Base-by-base conservation (phyloP, 1,284 basidiomycete genomes). In the Rhodotorula sp. region DNA sequence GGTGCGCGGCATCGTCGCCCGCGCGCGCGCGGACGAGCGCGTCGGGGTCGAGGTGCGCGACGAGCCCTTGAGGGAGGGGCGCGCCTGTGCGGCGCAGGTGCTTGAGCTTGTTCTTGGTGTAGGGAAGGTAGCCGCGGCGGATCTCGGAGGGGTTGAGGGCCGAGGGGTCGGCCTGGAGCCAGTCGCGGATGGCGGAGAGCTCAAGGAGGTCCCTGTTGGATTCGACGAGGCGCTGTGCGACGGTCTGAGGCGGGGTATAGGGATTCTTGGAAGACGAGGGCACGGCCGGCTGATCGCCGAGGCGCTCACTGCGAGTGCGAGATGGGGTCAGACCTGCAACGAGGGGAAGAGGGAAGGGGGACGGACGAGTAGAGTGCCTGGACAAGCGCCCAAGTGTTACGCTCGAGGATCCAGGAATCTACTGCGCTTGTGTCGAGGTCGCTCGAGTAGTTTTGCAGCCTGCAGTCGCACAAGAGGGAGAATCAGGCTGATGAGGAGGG, bases 331-430 rank as follows among this genome's bases (percentile, higher is more conserved):
- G 57, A 32, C 22, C 39, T n/a, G 34, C 21, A 34, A 54, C 37
- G 15, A 44, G 27, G 25, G 44, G 29, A 36, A 50, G 6, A 10
- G 41, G 37, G 36, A 59, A 67, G 59, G 66, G 67, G 60, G 69
- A 59, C 72, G 74, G 57, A 70, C 76, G 69, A 19, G 76, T 82
- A 83, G 27, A 94, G 83, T 8, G 87, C 87, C 80, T 92, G 90
- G 7, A 93, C 79, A 0, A 94, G 84, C 1, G 85, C 86, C 92
- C 92, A 94, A 1, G 92, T 93, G 80, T 90, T 88, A 57, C 87
- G 84, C 80, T 94, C 92, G 80, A 93, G 83, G 37, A 85, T 84
- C 73, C 92, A 81, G 3, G 87, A 82, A 44, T 89, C 87, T 1
- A 88, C 73, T 76, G 89, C 88, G 29, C 86, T 84, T 27, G 80